These are phyloP conservation scores for Fusarium tupiense DNA, from an alignment of 2,329 filamentous ascomycete genomes.

Conservation along the genomic window DNA sequence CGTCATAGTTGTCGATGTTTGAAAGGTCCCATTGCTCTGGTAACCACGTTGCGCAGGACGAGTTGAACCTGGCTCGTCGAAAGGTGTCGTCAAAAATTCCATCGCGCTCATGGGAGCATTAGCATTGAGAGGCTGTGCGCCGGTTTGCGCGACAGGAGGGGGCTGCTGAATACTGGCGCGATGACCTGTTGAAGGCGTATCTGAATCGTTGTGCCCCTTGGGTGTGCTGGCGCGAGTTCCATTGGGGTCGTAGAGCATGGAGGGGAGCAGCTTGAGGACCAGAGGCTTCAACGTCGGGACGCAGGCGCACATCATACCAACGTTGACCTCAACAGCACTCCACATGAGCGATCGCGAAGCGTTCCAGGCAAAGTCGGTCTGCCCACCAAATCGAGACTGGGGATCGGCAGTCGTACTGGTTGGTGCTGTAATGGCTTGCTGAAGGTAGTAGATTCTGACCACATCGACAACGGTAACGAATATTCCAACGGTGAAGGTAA, in stretches of 20 bases:
- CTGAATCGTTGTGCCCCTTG: slow-evolving; percentile 47
- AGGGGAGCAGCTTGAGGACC: slow-evolving; percentile 70
- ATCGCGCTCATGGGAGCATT: slow-evolving; percentile 50
- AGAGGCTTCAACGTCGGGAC: slow-evolving; percentile 93
- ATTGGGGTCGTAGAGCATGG: slow-evolving; percentile 64
- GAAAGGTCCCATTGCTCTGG: slow-evolving; percentile 13
- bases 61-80: slow-evolving; percentile 36
- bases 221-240: slow-evolving; percentile 48
- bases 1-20: slow-evolving; percentile 48
- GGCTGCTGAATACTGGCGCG: slow-evolving; percentile 40
- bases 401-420: slow-evolving; percentile 50
- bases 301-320: slow-evolving; percentile 89
- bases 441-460: slow-evolving; percentile 88
- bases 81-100: slow-evolving; percentile 60
- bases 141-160: slow-evolving; percentile 33
- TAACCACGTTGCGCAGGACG: slow-evolving; percentile 13
- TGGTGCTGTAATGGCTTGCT: slow-evolving; percentile 69
- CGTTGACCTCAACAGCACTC: slow-evolving; percentile 90
- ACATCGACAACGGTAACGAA: slow-evolving; percentile 92
- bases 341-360: slow-evolving; percentile 90
- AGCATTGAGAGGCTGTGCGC: slow-evolving; percentile 36
- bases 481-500: slow-evolving; percentile 87
- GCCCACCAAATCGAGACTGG: slow-evolving; percentile 60
- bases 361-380: slow-evolving; percentile 72
- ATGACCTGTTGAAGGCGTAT: slow-evolving; percentile 40